Conservation (phyloP, 2,329 filamentous ascomycete genomes). For the Pseudophaeomoniella oleicola region DNA sequence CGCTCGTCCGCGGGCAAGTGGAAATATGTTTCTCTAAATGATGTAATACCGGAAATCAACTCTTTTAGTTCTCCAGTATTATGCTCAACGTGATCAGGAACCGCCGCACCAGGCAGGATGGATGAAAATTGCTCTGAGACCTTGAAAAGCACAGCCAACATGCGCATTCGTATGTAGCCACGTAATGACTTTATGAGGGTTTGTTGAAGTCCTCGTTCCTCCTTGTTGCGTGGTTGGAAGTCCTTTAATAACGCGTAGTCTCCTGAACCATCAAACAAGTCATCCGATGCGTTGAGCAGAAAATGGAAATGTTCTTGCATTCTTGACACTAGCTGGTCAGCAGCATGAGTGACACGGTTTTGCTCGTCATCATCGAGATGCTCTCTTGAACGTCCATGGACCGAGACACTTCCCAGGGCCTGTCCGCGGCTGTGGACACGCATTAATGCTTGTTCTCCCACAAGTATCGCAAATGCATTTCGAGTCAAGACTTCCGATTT, state of each 20-base stretch:
- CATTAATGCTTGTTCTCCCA: conserved; percentile 45
- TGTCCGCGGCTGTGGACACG: conserved; percentile 2
- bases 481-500: conserved; percentile 19
- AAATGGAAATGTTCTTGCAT: conserved; percentile 21
- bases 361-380: conserved; percentile 38
- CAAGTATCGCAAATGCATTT: conserved; percentile 44
- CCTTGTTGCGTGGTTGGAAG: conserved; percentile 7
- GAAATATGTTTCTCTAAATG: conserved; percentile 7
- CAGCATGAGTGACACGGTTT: conserved; percentile 45
- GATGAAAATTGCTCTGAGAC: background rate
- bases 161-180: conserved; percentile 14
- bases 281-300: conserved; percentile 20
- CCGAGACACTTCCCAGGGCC: conserved; percentile 5
- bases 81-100: background rate
- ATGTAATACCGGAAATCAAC: background rate
- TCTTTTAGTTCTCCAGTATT: background rate
- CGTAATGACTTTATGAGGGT: conserved; percentile 15
- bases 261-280: conserved; percentile 20
- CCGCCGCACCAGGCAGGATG: background rate
- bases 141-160: conserved; percentile 1
- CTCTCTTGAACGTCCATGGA: conserved; percentile 34
- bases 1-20: conserved; percentile 11
- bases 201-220: conserved; percentile 8
- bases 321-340: conserved; percentile 36
- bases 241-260: conserved; percentile 16